A percentile compares a stretch with the other conserved stretches of the same genome.
phyloP scores from a whole-genome alignment of 768 basidiomycete genomes.

The Naganishia onofrii region DNA sequence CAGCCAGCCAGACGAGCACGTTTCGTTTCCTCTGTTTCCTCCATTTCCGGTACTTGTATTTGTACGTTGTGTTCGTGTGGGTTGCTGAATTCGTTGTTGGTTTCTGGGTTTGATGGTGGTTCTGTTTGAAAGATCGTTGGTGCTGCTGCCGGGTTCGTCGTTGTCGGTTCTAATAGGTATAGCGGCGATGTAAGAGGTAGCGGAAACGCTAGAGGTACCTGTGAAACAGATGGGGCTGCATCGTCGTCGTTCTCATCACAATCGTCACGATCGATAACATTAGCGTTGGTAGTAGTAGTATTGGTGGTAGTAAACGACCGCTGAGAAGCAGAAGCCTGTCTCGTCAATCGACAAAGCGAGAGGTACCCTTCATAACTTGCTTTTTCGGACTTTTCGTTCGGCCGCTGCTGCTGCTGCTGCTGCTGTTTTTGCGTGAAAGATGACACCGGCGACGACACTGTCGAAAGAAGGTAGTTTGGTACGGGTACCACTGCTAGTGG shows the following conservation, averaged over 20 bases:
- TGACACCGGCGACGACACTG: neutral
- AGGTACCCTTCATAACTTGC: slow-evolving; percentile 9
- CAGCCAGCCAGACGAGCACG: neutral
- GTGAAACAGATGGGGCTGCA: too few species aligned
- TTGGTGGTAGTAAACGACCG: too few species aligned
- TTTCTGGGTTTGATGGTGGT: neutral
- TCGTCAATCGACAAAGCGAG: slow-evolving; percentile 5
- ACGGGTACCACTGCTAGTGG: neutral
- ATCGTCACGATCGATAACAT: too few species aligned
- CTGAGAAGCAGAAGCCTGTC: slow-evolving; percentile 16
- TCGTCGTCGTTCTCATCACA: neutral
- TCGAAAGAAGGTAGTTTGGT: neutral
- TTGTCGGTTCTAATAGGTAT: too few species aligned
- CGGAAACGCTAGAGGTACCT: too few species aligned
- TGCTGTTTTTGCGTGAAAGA: too few species aligned
- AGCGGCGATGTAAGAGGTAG: too few species aligned
- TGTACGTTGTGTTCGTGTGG: too few species aligned
- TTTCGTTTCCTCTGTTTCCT: neutral
- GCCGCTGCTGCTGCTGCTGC: neutral
- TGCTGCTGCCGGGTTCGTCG: too few species aligned
- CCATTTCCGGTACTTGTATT: too few species aligned
- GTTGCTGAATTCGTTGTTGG: too few species aligned
- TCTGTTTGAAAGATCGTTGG: neutral
- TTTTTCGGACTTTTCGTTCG: neutral
- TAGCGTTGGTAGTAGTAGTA: too few species aligned